Base-by-base conservation (phyloP, 2,329 filamentous ascomycete species). In the Aspergillus bombycis region DNA sequence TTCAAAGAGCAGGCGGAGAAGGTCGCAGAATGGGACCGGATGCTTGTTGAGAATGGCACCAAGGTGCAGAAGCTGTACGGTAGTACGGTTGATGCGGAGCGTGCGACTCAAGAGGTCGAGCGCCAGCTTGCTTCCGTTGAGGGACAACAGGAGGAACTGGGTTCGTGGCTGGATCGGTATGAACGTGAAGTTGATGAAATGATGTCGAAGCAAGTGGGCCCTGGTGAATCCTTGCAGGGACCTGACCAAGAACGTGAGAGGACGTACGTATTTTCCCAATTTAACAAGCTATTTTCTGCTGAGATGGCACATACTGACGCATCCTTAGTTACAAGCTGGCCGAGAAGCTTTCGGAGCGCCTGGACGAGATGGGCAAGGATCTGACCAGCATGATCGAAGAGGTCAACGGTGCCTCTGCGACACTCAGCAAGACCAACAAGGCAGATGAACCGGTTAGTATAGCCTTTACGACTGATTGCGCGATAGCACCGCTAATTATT, bases 381-480 rank as follows among this genome's bases (percentile, higher is more conserved):
- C 84, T 99, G 67, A 89, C 88, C 55, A 94, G 93, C 80, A 98
- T 99, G 93, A 96, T 99, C 71, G 94, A 96, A 75, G 95, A 98
- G 79, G 96, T 99, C 76, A 99, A 99, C 76, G 88, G 90, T 70
- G 94, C 96, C 66, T 95, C 92, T n/a, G 87, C 91, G 60, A 93
- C 89, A 28, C 82, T 99, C 68, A 94, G 89, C 84, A 97, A 96
- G 85, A 93, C 91, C 63, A 90, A 86, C 79, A 96, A 96, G 79
- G 87, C 92, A 32, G 92, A 95, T 77, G 92, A 95, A 79, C 92
- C 92, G 69, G 92, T 95, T 85, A 80, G 89, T 85, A 72, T 75
- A 63, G 68, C 72, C 53, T 46, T 9, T 10, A 8, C 30, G 64
- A 26, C 50, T 30, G 9, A 52, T 34, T 23, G 52, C 32, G 21